Percentiles rank a stretch among this genome's conserved stretches.
These are phyloP conservation scores for Phytopythium aichiense DNA, from an alignment of 352 stramenopile species.

Conservation along the genomic window DNA sequence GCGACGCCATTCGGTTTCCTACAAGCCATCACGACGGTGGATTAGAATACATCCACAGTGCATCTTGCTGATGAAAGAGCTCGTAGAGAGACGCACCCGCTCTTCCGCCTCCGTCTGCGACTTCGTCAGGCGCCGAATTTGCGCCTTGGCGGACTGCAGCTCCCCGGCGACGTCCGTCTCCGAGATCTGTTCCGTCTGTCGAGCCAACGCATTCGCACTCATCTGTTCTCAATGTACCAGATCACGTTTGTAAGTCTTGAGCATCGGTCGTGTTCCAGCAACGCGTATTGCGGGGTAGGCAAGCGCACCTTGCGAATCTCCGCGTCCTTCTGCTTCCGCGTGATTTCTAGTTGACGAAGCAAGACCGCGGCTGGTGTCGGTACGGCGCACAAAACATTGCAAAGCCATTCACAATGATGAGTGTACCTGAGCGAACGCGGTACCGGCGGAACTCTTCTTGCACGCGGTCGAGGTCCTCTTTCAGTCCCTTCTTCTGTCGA, in stretches of 20 bases:
- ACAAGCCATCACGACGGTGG: background rate
- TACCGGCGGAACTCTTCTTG: conserved; percentile 88
- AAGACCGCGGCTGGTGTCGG: background rate
- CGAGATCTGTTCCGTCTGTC: conserved; percentile 74
- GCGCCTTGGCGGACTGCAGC: conserved; percentile 63
- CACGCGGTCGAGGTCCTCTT: conserved; percentile 78
- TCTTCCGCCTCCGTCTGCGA: conserved; percentile 71
- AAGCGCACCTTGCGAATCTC: conserved; percentile 74
- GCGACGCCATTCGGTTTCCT: conserved; percentile 77
- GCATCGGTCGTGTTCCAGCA: background rate
- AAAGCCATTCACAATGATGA: background rate
- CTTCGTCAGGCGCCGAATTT: conserved; percentile 75
- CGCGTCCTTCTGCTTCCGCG: conserved; percentile 85
- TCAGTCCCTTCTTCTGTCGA: conserved; percentile 72
- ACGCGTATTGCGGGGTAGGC: too few relatives aligned
- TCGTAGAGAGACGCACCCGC: conserved; percentile 29
- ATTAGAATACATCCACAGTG: background rate
- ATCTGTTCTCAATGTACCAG: conserved; percentile 34
- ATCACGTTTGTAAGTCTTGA: background rate
- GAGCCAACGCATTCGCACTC: conserved; percentile 66
- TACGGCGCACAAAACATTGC: background rate
- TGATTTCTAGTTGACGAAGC: conserved; percentile 54
- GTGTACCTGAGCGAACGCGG: conserved; percentile 64
- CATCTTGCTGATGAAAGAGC: background rate
- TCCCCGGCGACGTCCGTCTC: conserved; percentile 70